Evolutionary conservation across 371 early-diverging fungal species (phyloP).

Genomic region (Mortierella sp.): DNA sequence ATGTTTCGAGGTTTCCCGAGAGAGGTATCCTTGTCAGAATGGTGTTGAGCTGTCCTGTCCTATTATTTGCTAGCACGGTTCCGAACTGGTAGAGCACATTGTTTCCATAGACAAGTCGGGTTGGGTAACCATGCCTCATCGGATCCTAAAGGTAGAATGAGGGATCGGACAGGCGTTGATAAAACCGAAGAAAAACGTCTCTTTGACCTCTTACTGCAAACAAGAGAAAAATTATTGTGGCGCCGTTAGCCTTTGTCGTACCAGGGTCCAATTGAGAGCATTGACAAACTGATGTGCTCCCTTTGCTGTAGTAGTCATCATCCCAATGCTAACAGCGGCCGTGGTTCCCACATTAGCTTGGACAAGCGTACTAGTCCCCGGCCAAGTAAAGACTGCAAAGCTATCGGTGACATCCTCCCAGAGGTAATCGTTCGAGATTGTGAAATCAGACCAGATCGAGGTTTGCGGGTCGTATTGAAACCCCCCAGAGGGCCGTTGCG

Average conservation of each 20-base stretch:
- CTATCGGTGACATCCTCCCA: constrained; percentile 19
- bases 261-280: constrained; percentile 16
- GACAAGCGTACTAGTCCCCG: constrained; percentile 18
- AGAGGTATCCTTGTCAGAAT: constrained; percentile 27
- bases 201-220: not conserved
- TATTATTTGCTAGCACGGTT: constrained; percentile 24
- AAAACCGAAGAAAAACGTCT: no score
- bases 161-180: not conserved
- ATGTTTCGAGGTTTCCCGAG: not conserved
- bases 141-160: constrained; percentile 1
- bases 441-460: constrained; percentile 24
- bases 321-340: constrained; percentile 19
- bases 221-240: not conserved
- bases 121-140: constrained; percentile 10
- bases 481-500: constrained; percentile 21
- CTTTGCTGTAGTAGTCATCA: not conserved
- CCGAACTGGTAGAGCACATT: constrained; percentile 28
- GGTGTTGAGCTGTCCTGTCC: constrained; percentile 21
- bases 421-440: constrained; percentile 12
- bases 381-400: constrained; percentile 29
- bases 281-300: constrained; percentile 19
- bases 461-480: constrained; percentile 31
- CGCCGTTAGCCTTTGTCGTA: not conserved
- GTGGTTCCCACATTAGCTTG: constrained; percentile 31
- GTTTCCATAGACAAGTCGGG: constrained; percentile 22